phyloP scores from a whole-genome alignment of 2,329 filamentous ascomycete genomes.

The Alternaria triticina region DNA sequence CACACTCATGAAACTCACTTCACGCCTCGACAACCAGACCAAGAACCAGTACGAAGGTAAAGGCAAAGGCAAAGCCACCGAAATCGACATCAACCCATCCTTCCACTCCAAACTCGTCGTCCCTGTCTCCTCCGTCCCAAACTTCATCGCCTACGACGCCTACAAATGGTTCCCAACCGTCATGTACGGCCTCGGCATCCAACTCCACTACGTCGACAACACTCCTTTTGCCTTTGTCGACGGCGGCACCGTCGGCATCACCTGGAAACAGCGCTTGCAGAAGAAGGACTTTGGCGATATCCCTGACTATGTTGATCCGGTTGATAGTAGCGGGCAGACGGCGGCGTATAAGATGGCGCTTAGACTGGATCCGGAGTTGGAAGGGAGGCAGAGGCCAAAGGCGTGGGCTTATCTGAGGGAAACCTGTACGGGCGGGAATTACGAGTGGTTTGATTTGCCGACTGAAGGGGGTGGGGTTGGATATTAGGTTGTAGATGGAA shows the following conservation, averaged over 20 bases:
- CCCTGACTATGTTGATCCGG: background rate
- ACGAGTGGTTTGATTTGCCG: background rate
- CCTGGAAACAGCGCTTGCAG: constrained; percentile 28
- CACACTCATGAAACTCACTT: constrained; percentile 21
- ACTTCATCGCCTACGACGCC: constrained; percentile 12
- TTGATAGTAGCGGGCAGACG: background rate
- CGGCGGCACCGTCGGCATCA: background rate
- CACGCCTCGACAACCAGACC: background rate
- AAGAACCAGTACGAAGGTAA: background rate
- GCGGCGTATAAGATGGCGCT: background rate
- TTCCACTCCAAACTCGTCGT: constrained; percentile 19
- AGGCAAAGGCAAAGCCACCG: background rate
- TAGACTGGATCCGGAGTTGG: background rate
- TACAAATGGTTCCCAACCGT: constrained; percentile 23
- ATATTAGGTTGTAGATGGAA: background rate
- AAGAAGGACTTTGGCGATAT: constrained; percentile 18
- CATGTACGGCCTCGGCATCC: constrained; percentile 22
- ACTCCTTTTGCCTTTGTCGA: background rate
- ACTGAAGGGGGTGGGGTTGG: background rate
- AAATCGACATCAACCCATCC: accelerated
- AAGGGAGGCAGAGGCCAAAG: background rate
- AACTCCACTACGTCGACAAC: constrained; percentile 18
- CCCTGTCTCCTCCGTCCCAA: constrained; percentile 9
- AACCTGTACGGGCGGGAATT: background rate
- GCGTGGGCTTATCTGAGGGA: background rate